Base-by-base conservation (phyloP, 306 rosid genomes). In the Clitoria ternatea region DNA sequence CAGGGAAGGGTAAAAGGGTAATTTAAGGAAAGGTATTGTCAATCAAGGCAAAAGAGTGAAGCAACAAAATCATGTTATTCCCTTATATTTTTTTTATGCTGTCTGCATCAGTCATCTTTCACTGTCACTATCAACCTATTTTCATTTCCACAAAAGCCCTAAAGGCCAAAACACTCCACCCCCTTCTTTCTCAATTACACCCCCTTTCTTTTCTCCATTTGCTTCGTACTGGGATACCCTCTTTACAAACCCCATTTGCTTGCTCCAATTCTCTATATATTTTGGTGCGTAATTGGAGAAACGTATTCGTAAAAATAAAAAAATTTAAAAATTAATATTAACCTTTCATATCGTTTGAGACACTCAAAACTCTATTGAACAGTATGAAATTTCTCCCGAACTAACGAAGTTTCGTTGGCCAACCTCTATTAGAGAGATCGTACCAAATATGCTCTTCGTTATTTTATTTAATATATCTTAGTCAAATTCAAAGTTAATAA, bases 1-100 rank as follows among this genome's bases (percentile, higher is more conserved):
- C 80, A 69, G 6, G 13, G 2, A 29, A 81, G 90, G 96, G 89
- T 18, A 81, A 72, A 77, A 2, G 2, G 12, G 92, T 84, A 35
- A 85, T 80, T 86, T 67, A 7, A 0, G 0, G 14, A 61, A 77
- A 80, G 70, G 92, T 26, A 65, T 74, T 89, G 85, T 86, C 92
- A 86, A 89, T 86, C 92, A 85, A 76, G 40, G 27, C 65, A 77
- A 86, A 80, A 82, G 82, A 22, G 5, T 67, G 84, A 83, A 75
- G 83, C 81, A 86, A 79, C 83, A 83, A 81, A 84, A 86, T 85
- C 90, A 83, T 84, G 79, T 86, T 84, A 84, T 89, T 86, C 92
- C 72, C 77, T 81, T 26, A 10, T 50, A 68, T 43, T 68, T 50
- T 30, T 44, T 6, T 82, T 82, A 80, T 84, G 72, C 76, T 84